A percentile compares a stretch with the other conserved stretches of the same genome.
These are phyloP conservation scores for Eutrema yunnanense DNA, from an alignment of 345 rosid species.

Conservation along the genomic window DNA sequence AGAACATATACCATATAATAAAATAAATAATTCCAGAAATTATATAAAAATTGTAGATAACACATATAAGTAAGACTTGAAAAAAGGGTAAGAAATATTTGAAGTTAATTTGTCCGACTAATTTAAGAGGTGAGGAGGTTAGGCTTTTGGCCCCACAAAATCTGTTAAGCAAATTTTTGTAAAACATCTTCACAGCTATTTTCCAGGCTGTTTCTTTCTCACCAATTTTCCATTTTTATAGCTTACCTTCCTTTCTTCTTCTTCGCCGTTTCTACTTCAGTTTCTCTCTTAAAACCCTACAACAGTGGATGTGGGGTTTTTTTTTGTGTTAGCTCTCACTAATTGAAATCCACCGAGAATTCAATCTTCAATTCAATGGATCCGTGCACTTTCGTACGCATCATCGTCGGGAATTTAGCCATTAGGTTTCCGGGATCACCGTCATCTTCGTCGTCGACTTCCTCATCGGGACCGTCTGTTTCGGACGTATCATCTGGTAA, in stretches of 20 bases:
- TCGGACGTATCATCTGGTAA: not conserved
- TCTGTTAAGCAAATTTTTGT: not conserved
- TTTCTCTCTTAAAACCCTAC: constrained; percentile 24
- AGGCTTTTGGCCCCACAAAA: not conserved
- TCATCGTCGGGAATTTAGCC: constrained; percentile 65
- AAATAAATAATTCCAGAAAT: too few relatives aligned
- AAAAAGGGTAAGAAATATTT: too few relatives aligned
- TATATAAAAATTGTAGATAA: too few relatives aligned
- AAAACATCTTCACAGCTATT: constrained; percentile 27
- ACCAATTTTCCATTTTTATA: not conserved
- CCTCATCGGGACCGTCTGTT: constrained; percentile 22
- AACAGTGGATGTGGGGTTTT: not conserved
- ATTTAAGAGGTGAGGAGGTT: not conserved
- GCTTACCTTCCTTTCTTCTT: not conserved
- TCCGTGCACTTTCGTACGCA: constrained; percentile 81
- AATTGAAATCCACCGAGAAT: not conserved
- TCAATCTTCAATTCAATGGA: constrained; percentile 41
- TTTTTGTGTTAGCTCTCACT: not conserved
- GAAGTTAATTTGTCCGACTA: not conserved
- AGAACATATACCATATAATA: too few relatives aligned
- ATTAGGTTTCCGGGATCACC: constrained; percentile 36
- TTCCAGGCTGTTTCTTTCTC: constrained; percentile 54
- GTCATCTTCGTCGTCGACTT: constrained; percentile 21
- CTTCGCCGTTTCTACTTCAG: not conserved
- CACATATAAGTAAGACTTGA: too few relatives aligned